Evolutionary conservation across 2,329 filamentous ascomycete species (phyloP).

Genomic region (Penicillium sp.): DNA sequence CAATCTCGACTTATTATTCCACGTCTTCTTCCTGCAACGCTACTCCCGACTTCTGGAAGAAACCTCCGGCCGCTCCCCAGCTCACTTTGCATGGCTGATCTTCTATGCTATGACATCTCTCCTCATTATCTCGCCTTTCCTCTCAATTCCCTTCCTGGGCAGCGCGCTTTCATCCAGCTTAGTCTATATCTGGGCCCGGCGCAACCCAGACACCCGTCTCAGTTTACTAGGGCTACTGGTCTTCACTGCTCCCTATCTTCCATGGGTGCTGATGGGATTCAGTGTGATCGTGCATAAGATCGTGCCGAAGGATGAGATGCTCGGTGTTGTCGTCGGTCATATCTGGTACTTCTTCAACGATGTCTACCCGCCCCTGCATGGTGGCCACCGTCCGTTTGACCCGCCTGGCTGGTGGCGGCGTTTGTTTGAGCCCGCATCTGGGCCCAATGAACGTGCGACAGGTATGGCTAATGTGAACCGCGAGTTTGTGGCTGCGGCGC

Average conservation of each 20-base stretch:
- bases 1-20: slow-evolving; percentile 90
- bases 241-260: slow-evolving; percentile 90
- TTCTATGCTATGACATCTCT: slow-evolving; percentile 79
- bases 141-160: slow-evolving; percentile 92
- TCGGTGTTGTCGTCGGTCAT: slow-evolving; percentile 91
- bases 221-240: slow-evolving; percentile 86
- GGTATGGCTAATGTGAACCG: slow-evolving; percentile 30
- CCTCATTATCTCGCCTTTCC: slow-evolving; percentile 76
- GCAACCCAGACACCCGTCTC: slow-evolving; percentile 86
- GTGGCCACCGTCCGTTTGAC: slow-evolving; percentile 79
- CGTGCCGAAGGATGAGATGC: slow-evolving; percentile 92
- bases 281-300: slow-evolving; percentile 86
- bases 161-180: slow-evolving; percentile 87
- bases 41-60: slow-evolving; percentile 95
- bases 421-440: slow-evolving; percentile 60
- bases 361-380: slow-evolving; percentile 88
- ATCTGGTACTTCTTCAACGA: slow-evolving; percentile 98
- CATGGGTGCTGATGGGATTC: slow-evolving; percentile 93
- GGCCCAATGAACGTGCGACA: slow-evolving; percentile 15
- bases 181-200: slow-evolving; percentile 96
- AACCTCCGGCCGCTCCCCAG: slow-evolving; percentile 84
- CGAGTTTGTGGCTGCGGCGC: slow-evolving; percentile 35
- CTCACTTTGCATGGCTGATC: slow-evolving; percentile 92
- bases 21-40: slow-evolving; percentile 96
- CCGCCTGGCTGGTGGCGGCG: slow-evolving; percentile 88